Base-by-base conservation (phyloP, 2,329 filamentous ascomycete genomes). In the Talaromyces sp. region DNA sequence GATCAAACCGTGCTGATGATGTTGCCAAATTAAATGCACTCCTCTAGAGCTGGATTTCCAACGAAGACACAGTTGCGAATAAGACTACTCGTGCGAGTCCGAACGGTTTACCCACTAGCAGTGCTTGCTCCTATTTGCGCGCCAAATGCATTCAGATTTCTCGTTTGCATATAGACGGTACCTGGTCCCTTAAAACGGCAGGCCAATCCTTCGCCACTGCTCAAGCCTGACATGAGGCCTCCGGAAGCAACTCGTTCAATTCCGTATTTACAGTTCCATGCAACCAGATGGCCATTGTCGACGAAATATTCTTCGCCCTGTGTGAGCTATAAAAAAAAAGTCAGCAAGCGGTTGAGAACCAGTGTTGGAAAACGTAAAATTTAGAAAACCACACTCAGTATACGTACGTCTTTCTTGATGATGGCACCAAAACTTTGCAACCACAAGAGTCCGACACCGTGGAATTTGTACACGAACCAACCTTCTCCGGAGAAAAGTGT, bases 401-500 rank as follows among this genome's bases (percentile, higher is more conserved):
- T 52, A 81, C 88, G 78, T 70, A 95, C 89, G 71, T 97, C 91
- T 77, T 97, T 97, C 67, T 89, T 83, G 62, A 97, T 90, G 61
- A 99, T 96, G 5, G 94, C 94, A 6, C 94, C 94, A 67, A 99
- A 94, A 68, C 90, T 96, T 8, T 90, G 89, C 48, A 97, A 81
- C 90, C 93, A 99, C 40, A 96, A 69, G 36, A 97, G 77, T 0
- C 94, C 94, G 6, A 80, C 82, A 0, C 93, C 93, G n/a, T 13
- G 80, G 84, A 9, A 97, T 88, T 89, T 92, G 74, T 95, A 95
- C 10, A 97, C 85, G 73, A 91, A 97, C 28, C 97, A 70, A 0
- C 94, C 94, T 73, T 97, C 94, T 0, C 94, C 94, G 19, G 87
- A 91, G 73, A 99, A 97, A 74, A 97, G 89, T 19, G 89, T 91